These are phyloP conservation scores for Exophiala mesophila DNA, from an alignment of 2,329 filamentous ascomycete genomes.

Conservation along the genomic window DNA sequence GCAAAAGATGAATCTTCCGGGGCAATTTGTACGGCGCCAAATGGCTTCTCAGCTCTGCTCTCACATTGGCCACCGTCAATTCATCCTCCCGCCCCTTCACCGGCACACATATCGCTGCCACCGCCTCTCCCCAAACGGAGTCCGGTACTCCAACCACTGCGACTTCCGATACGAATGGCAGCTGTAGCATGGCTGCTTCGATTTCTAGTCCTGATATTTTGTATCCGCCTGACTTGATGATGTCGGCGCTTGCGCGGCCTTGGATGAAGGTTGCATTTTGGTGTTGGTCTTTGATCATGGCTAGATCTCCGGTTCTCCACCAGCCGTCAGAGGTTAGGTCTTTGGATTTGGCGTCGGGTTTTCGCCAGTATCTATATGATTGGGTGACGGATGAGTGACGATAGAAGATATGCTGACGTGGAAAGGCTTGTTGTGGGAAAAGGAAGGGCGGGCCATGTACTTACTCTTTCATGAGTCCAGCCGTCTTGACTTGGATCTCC, in stretches of 20 bases:
- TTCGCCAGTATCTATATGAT: conserved; percentile 1
- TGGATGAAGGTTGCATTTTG: conserved; percentile 38
- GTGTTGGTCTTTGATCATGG: conserved; percentile 10
- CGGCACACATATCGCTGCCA: conserved; percentile 37
- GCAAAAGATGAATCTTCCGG: conserved; percentile 39
- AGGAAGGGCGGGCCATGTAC: not conserved
- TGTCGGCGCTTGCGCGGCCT: conserved; percentile 42
- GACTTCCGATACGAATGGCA: conserved; percentile 43
- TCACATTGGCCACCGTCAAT: conserved; percentile 26
- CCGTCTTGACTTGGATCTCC: conserved; percentile 39
- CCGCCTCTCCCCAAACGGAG: conserved; percentile 44
- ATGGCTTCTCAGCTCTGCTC: conserved; percentile 38
- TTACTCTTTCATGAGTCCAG: conserved; percentile 38
- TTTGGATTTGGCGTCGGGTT: not conserved
- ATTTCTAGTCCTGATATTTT: conserved; percentile 47
- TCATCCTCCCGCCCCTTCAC: not conserved
- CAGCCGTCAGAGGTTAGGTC: conserved; percentile 1
- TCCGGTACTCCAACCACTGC: conserved; percentile 45
- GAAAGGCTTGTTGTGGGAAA: no score
- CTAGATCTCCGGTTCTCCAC: conserved; percentile 37
- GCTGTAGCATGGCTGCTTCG: conserved; percentile 41
- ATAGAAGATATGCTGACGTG: no score
- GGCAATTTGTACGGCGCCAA: conserved; percentile 46
- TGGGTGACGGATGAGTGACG: no score
- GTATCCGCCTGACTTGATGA: conserved; percentile 48